Evolutionary conservation across 2,329 filamentous ascomycete species (phyloP), one percentile per base, ranked within the genome.

Genomic region (Xylaria multiplex): DNA sequence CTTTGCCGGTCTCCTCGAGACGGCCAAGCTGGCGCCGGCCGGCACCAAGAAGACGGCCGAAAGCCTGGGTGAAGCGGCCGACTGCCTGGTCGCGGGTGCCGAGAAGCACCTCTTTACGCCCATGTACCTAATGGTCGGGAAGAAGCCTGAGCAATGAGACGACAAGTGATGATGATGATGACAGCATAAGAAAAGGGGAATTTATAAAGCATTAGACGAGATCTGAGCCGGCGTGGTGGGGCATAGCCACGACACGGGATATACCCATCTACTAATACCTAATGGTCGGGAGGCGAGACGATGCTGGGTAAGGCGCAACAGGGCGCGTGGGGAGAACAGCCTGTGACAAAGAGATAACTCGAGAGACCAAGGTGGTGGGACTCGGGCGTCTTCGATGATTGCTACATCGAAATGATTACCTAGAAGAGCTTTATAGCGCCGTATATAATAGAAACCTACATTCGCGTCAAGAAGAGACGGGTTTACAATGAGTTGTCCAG

Each of bases 11-110:
- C 77, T 86, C 16, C 82, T 97, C 72, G 95, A 98, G 84, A 88
- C 79, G 67, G 75, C 96, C 58, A 86, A 88, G 53, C 75, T 97
- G 43, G 92, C 93, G 19, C 95, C 95, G 42, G 83, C 82, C 59
- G 95, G 95, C 55, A 96, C 93, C 54, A 92, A 93, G 82, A 97
- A 97, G 88, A 97, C 93, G n/a, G 94, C 93, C 11, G 91, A 97
- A 81, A 93, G 91, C 75, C 82, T 98, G 75, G 93, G 91, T 6
- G 76, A 89, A 65, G 94, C 93, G 37, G 93, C 88, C 11, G 94
- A 97, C 80, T 91, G 88, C 74, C 84, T 98, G 58, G 94, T 97
- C 24, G 93, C 92, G 54, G 95, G 95, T 80, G 95, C 90, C 42
- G 88, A 89, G 79, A 86, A 94, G 83, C 92, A 97, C 79, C 86